Evolutionary conservation across 1,139 yeast genomes (phyloP).

Genomic region (Casaregolazyma suthepensis): DNA sequence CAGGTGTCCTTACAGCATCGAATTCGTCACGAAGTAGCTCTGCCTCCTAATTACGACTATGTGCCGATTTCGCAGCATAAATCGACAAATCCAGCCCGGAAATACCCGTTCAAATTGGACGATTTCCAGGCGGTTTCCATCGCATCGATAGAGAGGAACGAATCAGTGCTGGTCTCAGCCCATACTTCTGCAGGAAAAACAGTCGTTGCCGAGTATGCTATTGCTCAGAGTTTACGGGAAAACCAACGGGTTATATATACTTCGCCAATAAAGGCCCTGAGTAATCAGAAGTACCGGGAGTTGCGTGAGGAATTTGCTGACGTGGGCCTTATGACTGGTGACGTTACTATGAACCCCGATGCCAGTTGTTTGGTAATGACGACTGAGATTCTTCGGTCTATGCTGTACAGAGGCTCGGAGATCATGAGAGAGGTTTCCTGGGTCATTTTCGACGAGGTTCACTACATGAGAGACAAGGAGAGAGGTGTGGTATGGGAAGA

Average conservation of each 20-base stretch:
- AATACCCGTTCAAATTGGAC: conserved; percentile 87
- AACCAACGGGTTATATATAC: conserved; percentile 91
- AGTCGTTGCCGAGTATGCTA: conserved; percentile 90
- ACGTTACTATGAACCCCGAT: conserved; percentile 94
- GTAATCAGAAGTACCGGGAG: conserved; percentile 92
- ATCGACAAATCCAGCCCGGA: conserved; percentile 55
- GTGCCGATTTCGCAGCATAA: conserved; percentile 83
- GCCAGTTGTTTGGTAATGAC: conserved; percentile 98
- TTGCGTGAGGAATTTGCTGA: conserved; percentile 81
- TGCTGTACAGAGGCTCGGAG: conserved; percentile 96
- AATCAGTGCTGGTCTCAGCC: conserved; percentile 95
- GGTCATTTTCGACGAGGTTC: conserved; percentile 96
- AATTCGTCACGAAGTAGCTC: conserved; percentile 95
- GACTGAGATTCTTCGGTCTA: conserved; percentile 88
- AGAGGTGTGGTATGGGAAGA: conserved; percentile 99
- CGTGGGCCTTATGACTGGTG: conserved; percentile 96
- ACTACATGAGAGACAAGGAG: conserved; percentile 92
- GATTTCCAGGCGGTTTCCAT: conserved; percentile 96
- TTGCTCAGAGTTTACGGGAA: conserved; percentile 86
- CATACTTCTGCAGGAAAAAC: conserved; percentile 96
- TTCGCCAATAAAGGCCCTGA: conserved; percentile 86
- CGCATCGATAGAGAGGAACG: conserved; percentile 88
- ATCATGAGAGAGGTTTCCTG: conserved; percentile 94
- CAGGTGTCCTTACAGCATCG: conserved; percentile 79
- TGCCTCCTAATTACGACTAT: conserved; percentile 87